Conservation (phyloP, 208 protist species). For the Tritrichomonas foetus region DNA sequence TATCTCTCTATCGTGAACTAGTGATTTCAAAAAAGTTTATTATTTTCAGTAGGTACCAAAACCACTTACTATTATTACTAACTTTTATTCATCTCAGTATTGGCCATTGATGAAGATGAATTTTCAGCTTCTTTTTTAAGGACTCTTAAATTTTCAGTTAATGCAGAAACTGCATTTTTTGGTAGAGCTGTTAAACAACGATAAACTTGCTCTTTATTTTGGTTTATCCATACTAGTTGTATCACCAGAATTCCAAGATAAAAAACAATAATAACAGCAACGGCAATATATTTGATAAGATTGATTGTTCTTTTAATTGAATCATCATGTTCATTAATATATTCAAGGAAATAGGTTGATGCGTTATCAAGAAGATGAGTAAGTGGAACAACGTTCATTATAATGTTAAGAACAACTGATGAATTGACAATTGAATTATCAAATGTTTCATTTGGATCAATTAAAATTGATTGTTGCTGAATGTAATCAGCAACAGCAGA, state of each 20-base stretch:
- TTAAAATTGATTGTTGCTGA: no score
- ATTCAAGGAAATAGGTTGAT: neutral
- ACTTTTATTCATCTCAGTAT: neutral
- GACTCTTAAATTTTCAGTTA: neutral
- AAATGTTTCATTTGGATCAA: no score
- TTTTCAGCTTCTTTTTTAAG: neutral
- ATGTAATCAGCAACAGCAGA: no score
- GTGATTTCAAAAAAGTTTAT: no score
- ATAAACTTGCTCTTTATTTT: neutral
- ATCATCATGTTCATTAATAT: neutral
- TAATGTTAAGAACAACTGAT: no score
- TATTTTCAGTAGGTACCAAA: no score
- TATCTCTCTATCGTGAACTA: no score
- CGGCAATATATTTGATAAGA: neutral
- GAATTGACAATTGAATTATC: no score
- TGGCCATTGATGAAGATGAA: no score
- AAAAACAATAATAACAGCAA: neutral
- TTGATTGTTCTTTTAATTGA: no score
- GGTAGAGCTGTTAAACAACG: neutral
- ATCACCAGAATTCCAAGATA: neutral
- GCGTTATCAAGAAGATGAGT: neutral
- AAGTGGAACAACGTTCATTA: no score
- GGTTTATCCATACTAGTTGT: neutral
- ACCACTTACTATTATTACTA: no score
- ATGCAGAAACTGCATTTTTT: constrained; percentile 4